A percentile compares a stretch with the other conserved stretches of the same genome.
These are phyloP conservation scores for Neurospora sp. DNA, from an alignment of 495 filamentous ascomycete genomes.

Conservation along the genomic window DNA sequence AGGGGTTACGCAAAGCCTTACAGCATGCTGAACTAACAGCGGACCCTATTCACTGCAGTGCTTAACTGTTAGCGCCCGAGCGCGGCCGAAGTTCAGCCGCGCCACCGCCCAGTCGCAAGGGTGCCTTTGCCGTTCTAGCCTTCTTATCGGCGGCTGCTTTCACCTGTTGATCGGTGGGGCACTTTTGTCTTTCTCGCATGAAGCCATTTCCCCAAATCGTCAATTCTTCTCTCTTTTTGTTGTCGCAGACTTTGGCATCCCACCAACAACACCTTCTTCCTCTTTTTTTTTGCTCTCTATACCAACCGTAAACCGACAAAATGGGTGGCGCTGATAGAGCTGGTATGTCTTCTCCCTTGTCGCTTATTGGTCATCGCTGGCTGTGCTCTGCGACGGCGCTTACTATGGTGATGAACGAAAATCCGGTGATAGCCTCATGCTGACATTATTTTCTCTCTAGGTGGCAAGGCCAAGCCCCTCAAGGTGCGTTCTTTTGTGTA, in stretches of 20 bases:
- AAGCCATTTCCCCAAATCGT: neutral
- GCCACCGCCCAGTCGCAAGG: constrained; percentile 3
- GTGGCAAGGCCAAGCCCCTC: constrained; percentile 78
- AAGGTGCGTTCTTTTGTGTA: constrained; percentile 35
- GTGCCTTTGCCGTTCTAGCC: neutral
- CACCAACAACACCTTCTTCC: neutral
- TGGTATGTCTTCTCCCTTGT: constrained; percentile 11
- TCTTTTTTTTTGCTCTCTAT: neutral
- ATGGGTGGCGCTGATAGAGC: constrained; percentile 31
- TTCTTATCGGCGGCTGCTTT: neutral
- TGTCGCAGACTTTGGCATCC: neutral
- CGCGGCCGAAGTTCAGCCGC: constrained; percentile 5
- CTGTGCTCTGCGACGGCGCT: neutral
- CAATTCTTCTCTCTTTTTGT: neutral
- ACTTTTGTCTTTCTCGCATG: constrained; percentile 3
- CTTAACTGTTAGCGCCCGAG: neutral
- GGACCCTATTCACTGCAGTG: neutral
- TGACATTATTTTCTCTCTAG: constrained; percentile 27
- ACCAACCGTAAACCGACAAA: constrained; percentile 1
- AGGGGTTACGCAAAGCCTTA: neutral
- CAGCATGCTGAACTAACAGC: neutral
- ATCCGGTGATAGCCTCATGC: neutral
- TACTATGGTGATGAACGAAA: neutral
- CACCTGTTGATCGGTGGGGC: neutral
- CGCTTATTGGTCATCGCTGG: neutral